Base-by-base conservation (phyloP, 352 stramenopile genomes). In the Phytophthora nicotianae region DNA sequence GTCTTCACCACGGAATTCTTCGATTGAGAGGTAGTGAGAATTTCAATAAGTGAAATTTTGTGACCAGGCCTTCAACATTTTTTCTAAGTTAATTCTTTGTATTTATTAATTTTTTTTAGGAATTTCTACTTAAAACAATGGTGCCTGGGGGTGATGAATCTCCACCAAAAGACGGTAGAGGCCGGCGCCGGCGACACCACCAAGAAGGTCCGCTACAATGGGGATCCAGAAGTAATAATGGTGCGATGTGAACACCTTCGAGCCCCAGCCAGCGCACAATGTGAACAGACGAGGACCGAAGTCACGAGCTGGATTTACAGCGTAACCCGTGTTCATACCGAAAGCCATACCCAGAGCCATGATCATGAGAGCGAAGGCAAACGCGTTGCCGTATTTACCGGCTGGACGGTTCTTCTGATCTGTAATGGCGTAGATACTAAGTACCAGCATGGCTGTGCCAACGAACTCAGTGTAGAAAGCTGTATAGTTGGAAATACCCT, bases 211-310 rank as follows among this genome's bases (percentile, higher is more conserved):
- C 20, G 50, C 62, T 0, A 84, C 70, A 35, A 87, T 65, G 19
- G 77, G 74, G 32, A 86, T 70, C 77, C 73, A 86, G 51, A 82
- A 86, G 74, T 86, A 86, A 50, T 77, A 50, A 55, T 80, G 40
- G 53, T 53, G 58, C 9, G 53, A 26, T 26, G 71, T 79, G 60
- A 83, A 86, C 37, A 73, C 63, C 54, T 72, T 70, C 21, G 53
- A 59, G 24, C 77, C 77, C 68, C 72, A 83, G 24, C 77, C 77
- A 32, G 74, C 77, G 20, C 66, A 38, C 17, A 58, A 32, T 17
- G 74, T 70, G 56, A 86, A 75, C 37, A 85, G 40, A 35, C 75
- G 68, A 43, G 73, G 69, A 32, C 72, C 72, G 27, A 72, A 70
- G 32, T 79, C 71, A 50, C 71, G 71, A 17, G 73, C 73, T 8